phyloP scores from a whole-genome alignment of 441 rosid species.

The Jatropha multifida region DNA sequence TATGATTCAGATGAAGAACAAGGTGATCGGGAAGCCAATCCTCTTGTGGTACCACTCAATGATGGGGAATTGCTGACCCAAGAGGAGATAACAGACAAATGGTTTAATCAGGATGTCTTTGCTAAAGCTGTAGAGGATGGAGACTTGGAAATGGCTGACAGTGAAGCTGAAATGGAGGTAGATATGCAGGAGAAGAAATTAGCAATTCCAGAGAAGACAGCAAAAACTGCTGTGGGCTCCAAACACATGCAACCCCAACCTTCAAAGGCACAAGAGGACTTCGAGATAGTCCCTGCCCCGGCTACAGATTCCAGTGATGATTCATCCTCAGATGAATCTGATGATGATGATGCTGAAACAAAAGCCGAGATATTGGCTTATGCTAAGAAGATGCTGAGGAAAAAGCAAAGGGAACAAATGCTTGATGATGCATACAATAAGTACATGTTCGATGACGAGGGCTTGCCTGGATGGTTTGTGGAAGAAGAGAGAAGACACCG shows the following conservation, averaged over 20 bases:
- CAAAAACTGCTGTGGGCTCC: slow-evolving; percentile 23
- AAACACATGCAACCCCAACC: slow-evolving; percentile 21
- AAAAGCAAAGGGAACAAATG: slow-evolving; percentile 76
- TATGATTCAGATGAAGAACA: slow-evolving; percentile 71
- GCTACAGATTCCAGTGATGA: slow-evolving; percentile 70
- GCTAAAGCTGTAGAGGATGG: slow-evolving; percentile 81
- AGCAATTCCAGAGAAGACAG: slow-evolving; percentile 26
- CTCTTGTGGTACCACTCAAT: slow-evolving; percentile 70
- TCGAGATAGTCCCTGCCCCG: slow-evolving; percentile 83
- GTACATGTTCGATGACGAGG: slow-evolving; percentile 71
- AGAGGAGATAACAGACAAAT: slow-evolving; percentile 72
- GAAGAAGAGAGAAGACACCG: slow-evolving; percentile 86
- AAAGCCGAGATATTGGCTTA: slow-evolving; percentile 92
- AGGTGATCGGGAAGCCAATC: slow-evolving; percentile 68
- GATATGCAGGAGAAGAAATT: slow-evolving; percentile 29
- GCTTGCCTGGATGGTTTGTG: slow-evolving; percentile 82
- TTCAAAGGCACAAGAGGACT: slow-evolving; percentile 52
- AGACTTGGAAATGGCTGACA: slow-evolving; percentile 53
- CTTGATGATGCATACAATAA: slow-evolving; percentile 84
- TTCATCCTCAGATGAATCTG: slow-evolving; percentile 76
- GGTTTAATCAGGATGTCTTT: slow-evolving; percentile 90
- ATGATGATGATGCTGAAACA: slow-evolving; percentile 52
- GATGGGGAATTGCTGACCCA: slow-evolving; percentile 61
- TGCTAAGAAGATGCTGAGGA: slow-evolving; percentile 91
- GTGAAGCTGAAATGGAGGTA: slow-evolving; percentile 54